Percentiles rank a stretch among this genome's conserved stretches.
These are phyloP conservation scores for Talaromyces amestolkiae DNA, from an alignment of 2,329 filamentous ascomycete species.

Conservation along the genomic window DNA sequence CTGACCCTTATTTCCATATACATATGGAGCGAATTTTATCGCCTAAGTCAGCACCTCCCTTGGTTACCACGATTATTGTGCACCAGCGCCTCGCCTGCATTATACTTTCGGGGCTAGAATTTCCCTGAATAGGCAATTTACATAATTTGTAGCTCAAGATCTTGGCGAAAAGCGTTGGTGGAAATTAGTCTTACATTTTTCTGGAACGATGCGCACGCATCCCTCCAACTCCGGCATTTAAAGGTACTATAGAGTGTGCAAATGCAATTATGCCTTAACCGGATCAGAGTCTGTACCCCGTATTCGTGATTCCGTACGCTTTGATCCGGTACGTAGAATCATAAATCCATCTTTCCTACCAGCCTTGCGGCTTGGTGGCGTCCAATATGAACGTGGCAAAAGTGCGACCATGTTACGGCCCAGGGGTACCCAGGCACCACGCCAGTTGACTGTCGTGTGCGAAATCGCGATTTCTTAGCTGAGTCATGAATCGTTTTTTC, in stretches of 20 bases:
- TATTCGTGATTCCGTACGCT: background rate
- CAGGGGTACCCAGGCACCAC: constrained; percentile 2
- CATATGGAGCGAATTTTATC: background rate
- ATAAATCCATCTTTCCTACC: background rate
- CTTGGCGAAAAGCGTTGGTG: background rate
- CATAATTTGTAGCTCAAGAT: no score
- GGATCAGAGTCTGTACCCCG: background rate
- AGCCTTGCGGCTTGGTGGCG: constrained; percentile 9
- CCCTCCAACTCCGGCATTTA: background rate
- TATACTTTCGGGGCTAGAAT: background rate
- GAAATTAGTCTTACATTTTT: background rate
- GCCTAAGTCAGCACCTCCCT: background rate
- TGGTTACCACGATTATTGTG: background rate
- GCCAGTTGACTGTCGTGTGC: background rate
- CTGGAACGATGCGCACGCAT: background rate
- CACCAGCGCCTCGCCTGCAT: background rate
- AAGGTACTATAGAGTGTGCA: background rate
- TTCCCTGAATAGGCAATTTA: background rate
- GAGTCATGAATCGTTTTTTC: background rate
- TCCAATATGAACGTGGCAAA: constrained; percentile 1
- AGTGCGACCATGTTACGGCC: background rate
- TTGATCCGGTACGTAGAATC: background rate
- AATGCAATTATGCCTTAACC: background rate
- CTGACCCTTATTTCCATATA: background rate
- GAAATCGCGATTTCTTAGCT: background rate